Evolutionary conservation across 208 protist species (phyloP), one percentile per base, ranked within the genome.

Genomic region (Lotmaria passim): DNA sequence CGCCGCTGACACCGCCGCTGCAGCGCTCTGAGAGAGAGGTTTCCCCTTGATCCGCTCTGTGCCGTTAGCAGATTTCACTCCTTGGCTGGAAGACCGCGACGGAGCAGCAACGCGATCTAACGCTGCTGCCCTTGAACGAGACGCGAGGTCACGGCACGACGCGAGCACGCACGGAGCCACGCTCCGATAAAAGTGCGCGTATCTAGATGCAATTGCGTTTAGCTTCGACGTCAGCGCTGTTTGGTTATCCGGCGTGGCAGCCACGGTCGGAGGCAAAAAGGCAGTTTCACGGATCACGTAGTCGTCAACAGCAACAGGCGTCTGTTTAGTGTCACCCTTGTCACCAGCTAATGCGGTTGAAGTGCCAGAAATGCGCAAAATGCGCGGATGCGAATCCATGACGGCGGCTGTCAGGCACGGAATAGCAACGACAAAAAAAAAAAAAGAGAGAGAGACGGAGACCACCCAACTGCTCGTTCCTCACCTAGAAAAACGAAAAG

Each of bases 131-230:
- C 31, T 48, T n/a, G 28, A 3, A 1, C 39, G 38, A 5, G 41
- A 2, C 7, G 26, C 44, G 23, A 21, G 24, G 0, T 26, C 51
- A 12, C 39, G 24, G n/a, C 28, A 41, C 30, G 63, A 63, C 28
- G 60, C 69, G 5, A 56, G 46, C 19, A 46, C 51, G 24, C 69
- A 75, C 2, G 60, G 26, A 8, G 23, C 61, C 15, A 76, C 19
- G 56, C 39, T 70, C n/a, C 46, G 71, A 30, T 58, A 24, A 39
- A 70, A 70, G 11, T 66, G 71, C 2, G 47, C 44, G 52, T 76
- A 59, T 34, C 65, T 61, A 10, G 34, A 24, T 15, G 21, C 33
- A 31, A 76, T 48, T 21, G n/a, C 33, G n/a, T 58, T 69, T 0
- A 76, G 56, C 56, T 66, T 69, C 1, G 62, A 75, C 15, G 39